Base-by-base conservation (phyloP, 169 alveolate genomes). In the Plasmodium vinckei region DNA sequence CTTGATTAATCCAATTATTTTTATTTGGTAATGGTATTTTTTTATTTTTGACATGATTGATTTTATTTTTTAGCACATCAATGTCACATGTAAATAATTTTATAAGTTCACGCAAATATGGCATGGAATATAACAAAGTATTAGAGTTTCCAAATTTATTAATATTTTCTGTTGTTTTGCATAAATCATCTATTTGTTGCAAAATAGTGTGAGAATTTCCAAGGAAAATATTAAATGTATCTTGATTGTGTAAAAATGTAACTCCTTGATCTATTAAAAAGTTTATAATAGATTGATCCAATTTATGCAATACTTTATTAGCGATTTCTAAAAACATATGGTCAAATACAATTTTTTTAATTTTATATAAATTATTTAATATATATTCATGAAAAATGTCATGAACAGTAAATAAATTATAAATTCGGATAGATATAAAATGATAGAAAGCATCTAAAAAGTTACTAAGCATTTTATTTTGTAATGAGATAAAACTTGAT, bases 371-470 rank as follows among this genome's bases (percentile, higher is more conserved):
- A 67, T 67, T 82, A 33, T 49, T 82, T 25, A 82, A 25, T 25
- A 82, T 82, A 49, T 82, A 61, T 39, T 82, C 90, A 67, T 82
- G 90, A 67, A 54, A 82, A 33, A 67, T 44, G 53, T 61, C 54
- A 82, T 68, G 51, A 15, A 27, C 54, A 17, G 90, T 23, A 44
- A 82, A 82, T 19, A 82, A 57, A 82, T 82, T 82, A 67, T 82
- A 65, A 21, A 82, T 82, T 54, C 90, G 25, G 19, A 82, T 82
- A 67, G 90, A 39, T 17, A 82, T 67, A 49, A 82, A 82, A 25
- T 82, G 90, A 46, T 82, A 65, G 68, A 82, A 82, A 13, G 90
- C 90, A 21, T 82, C 90, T 82, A 82, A 61, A 47, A 82, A 82
- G 15, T 82, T 82, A 67, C 27, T 19, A 21, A 82, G 46, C 90